Percentiles rank a stretch among this genome's conserved stretches.
Conservation (phyloP, 164 flowering plant genomes). For the Dillenia turbinata region DNA sequence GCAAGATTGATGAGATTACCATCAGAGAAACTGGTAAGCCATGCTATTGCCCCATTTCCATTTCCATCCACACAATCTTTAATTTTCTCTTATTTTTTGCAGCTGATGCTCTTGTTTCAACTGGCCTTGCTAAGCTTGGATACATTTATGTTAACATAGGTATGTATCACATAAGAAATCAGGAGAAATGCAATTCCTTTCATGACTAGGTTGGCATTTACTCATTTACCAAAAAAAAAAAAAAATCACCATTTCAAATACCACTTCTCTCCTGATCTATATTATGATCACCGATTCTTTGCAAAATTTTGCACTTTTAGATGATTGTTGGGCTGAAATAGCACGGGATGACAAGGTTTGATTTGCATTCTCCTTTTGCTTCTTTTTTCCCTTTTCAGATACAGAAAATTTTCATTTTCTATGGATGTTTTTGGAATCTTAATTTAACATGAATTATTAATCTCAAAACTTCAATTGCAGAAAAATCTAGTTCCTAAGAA, state of each 20-base stretch:
- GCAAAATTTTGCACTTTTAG: conserved; percentile 1
- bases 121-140: conserved; percentile 51
- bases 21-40: conserved; percentile 36
- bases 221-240: too few relatives aligned
- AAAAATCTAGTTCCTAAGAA: conserved; percentile 26
- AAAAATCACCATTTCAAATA: too few relatives aligned
- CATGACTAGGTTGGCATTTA: too few relatives aligned
- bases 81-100: conserved; percentile 2
- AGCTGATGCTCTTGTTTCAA: conserved; percentile 57
- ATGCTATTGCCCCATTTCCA: not conserved
- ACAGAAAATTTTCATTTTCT: too few relatives aligned
- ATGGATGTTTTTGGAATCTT: too few relatives aligned
- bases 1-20: conserved; percentile 27
- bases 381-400: not conserved
- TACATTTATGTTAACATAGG: conserved; percentile 55
- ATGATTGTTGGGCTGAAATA: conserved; percentile 35
- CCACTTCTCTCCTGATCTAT: too few relatives aligned
- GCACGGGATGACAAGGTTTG: conserved; percentile 35
- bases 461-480: conserved; percentile 5
- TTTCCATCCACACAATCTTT: not conserved
- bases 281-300: too few relatives aligned
- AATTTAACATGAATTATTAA: too few relatives aligned
- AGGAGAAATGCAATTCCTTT: too few relatives aligned
- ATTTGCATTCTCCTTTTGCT: not conserved
- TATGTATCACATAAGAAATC: not conserved